Conservation (phyloP, 2,329 filamentous ascomycete species). For the Trichophyton equinum region DNA sequence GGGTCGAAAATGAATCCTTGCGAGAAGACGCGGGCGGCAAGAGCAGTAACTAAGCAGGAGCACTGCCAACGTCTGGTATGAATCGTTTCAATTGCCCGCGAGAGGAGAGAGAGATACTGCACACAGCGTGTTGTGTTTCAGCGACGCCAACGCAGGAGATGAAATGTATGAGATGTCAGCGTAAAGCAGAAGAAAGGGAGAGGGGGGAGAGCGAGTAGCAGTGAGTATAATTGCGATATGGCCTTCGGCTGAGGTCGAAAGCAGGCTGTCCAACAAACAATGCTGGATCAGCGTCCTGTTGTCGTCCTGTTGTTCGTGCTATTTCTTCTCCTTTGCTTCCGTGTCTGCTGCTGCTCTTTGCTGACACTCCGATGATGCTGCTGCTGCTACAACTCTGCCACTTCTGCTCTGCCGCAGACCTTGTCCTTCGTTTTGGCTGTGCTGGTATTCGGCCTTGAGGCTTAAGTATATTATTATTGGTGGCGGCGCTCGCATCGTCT, state of each 20-base stretch:
- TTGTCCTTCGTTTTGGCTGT: conserved; percentile 2
- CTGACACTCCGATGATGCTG: background rate
- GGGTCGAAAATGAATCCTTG: background rate
- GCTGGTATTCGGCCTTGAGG: conserved; percentile 5
- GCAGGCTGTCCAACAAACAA: background rate
- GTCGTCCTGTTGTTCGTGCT: background rate
- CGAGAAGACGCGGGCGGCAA: background rate
- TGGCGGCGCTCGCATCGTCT: conserved; percentile 3
- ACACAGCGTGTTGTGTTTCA: background rate
- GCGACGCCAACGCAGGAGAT: background rate
- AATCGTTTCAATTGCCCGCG: conserved; percentile 1
- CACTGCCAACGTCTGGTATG: background rate
- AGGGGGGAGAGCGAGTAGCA: background rate
- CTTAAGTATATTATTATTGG: conserved; percentile 5
- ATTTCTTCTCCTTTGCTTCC: background rate
- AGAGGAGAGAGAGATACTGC: background rate
- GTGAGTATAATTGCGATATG: conserved; percentile 2
- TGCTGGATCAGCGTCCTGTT: background rate
- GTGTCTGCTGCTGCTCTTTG: background rate
- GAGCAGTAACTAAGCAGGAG: background rate
- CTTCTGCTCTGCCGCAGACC: background rate
- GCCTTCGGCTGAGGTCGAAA: background rate
- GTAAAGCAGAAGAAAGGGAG: background rate
- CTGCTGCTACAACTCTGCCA: background rate
- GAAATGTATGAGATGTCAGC: background rate